A percentile compares a stretch with the other conserved stretches of the same genome.
phyloP scores from a whole-genome alignment of 371 early-diverging fungal genomes.

The Lichtheimia corymbifera region DNA sequence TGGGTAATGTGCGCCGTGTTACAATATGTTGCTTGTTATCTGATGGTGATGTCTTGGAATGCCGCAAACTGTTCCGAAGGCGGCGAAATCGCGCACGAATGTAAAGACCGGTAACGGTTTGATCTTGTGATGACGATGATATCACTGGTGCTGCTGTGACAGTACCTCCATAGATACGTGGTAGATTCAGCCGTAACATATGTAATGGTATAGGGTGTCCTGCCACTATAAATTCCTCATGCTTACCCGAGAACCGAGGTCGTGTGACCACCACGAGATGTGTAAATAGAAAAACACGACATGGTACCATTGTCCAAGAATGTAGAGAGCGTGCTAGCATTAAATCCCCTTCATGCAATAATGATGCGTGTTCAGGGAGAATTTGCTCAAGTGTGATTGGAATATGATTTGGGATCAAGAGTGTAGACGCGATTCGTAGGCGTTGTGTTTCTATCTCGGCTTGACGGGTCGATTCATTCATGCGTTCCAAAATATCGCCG shows the following conservation, averaged over 20 bases:
- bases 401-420: conserved; percentile 18
- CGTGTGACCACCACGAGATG: conserved; percentile 35
- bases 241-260: conserved; percentile 14
- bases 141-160: conserved; percentile 3
- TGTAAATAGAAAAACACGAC: conserved; percentile 38
- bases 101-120: conserved; percentile 16
- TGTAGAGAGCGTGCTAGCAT: conserved; percentile 26
- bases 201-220: conserved; percentile 29
- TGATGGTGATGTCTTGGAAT: conserved; percentile 7
- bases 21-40: neutral
- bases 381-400: conserved; percentile 11
- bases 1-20: no score
- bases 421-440: conserved; percentile 22
- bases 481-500: conserved; percentile 25
- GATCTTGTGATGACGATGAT: neutral
- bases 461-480: conserved; percentile 31
- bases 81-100: conserved; percentile 18
- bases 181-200: conserved; percentile 17
- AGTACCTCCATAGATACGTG: conserved; percentile 2
- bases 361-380: conserved; percentile 16
- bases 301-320: conserved; percentile 23
- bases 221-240: conserved; percentile 20
- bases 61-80: conserved; percentile 14
- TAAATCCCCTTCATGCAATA: conserved; percentile 29
- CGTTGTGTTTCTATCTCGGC: conserved; percentile 25